These are phyloP conservation scores for Gossypium armourianum DNA, from an alignment of 441 rosid species.

Conservation along the genomic window DNA sequence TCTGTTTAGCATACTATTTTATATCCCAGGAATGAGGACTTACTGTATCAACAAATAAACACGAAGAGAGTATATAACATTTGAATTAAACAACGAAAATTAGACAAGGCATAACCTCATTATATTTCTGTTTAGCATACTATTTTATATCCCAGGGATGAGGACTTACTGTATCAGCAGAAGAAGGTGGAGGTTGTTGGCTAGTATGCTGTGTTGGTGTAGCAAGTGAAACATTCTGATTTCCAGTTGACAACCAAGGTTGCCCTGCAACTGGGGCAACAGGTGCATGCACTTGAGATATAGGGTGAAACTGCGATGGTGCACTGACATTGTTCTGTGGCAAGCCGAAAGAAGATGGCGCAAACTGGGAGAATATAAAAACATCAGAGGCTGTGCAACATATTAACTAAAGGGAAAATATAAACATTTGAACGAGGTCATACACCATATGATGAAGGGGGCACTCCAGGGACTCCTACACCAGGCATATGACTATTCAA, in stretches of 20 bases:
- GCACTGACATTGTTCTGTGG: conserved; percentile 39
- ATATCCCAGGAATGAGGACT: conserved; percentile 19
- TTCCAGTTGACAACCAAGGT: conserved; percentile 50
- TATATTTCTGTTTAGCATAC: not conserved
- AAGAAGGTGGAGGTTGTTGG: conserved; percentile 42
- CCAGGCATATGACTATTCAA: conserved; percentile 32
- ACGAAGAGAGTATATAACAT: not conserved
- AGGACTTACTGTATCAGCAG: conserved; percentile 45
- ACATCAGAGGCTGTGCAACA: conserved; percentile 13
- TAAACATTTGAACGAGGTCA: conserved; percentile 21
- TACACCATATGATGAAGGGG: conserved; percentile 46
- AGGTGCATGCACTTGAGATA: conserved; percentile 49
- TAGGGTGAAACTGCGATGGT: conserved; percentile 44
- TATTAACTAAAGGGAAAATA: not conserved
- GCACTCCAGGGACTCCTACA: conserved; percentile 42
- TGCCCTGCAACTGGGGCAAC: conserved; percentile 37
- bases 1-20: not conserved
- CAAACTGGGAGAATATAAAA: conserved; percentile 40
- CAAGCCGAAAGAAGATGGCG: conserved; percentile 49
- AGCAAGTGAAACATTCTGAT: conserved; percentile 35
- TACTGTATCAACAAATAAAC: conserved; percentile 30
- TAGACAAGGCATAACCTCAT: not conserved
- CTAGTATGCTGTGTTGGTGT: conserved; percentile 39
- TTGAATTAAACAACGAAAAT: not conserved
- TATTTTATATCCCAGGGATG: not conserved